Base-by-base conservation (phyloP, 768 basidiomycete species). In the Infundibulicybe gibba region DNA sequence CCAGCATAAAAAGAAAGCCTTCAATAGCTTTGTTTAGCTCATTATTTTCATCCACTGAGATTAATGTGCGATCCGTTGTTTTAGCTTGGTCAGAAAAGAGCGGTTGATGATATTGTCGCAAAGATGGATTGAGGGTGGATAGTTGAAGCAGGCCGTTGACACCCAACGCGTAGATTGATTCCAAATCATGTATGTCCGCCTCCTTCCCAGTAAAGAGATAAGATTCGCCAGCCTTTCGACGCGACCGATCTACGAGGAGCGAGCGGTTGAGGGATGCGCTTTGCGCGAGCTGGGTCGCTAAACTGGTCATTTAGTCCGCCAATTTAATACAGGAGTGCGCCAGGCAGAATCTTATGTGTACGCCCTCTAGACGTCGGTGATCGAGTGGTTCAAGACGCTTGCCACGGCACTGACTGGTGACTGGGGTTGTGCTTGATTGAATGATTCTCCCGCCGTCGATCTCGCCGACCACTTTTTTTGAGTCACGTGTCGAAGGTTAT, bases 171-270 rank as follows among this genome's bases (percentile, higher is more conserved):
- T 88, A 79, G 44, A 98, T 80, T 5, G 91, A 77, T 61, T 95
- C 86, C 48, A 97, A 71, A 65, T 98, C 94, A 62, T 97, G 87
- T 48, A 81, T 71, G 56, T 89, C 83, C 8, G 92, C 92, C 41
- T 90, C 87, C 49, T 77, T 76, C 34, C 85, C 81, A 12, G 87
- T 81, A 64, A 95, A 97, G 32, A 99, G 79, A 69, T 97, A 97
- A 0, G 93, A 94, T 60, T 86, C 81, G 0, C 79, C 65, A 13
- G 68, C 71, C 64, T 76, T 87, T 64, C 80, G 79, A 53, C 77
- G 78, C 39, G 80, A 71, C 43, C 79, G 69, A 58, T 86, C 80
- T 56, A 81, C 72, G 6, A 94, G 76, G 32, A 93, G 72, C 20
- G 79, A 65, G 31, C 85, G 71, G 65, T 97, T 95, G 25, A 93